Base-by-base conservation (phyloP, 1,284 basidiomycete species). In the Ceratobasidium sp. region DNA sequence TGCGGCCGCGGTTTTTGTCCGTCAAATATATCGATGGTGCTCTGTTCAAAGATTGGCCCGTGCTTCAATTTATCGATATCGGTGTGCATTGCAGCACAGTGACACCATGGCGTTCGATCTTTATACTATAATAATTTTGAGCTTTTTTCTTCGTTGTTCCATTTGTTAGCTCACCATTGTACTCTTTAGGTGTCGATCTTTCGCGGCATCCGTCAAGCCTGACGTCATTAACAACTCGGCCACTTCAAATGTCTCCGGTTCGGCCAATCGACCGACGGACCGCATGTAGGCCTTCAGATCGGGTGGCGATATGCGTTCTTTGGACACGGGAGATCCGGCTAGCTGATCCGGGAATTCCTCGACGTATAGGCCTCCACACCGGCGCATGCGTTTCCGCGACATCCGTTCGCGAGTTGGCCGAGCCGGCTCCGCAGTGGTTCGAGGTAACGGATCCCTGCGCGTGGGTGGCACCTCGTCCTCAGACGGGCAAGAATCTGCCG, bases 181-280 rank as follows among this genome's bases (percentile, higher is more conserved):
- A 13, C 39, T 39, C n/a, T 56, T 55, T 20, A 70, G 53, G 26
- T 70, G 68, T 3, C 51, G 68, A 40, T 70, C 68, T 20, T 70
- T 70, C 5, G 49, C 68, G 2, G 1, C 20, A 53, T 70, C 68
- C 33, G 51, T 70, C 53, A 70, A 2, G 15, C 68, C 68, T n/a
- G 68, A 40, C 13, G 68, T 70, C 68, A 56, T 18, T 9, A 70
- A n/a, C 51, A 70, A 28, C 28, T 70, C 68, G 33, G 68, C 68
- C 1, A 42, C 51, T 20, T 70, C 68, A 20, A 70, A 70, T 9
- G 39, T n/a, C 1, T 56, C 33, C 3, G 51, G 68, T 4, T 56
- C 12, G 5, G 28, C 26, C 51, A 70, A 1, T 2, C 1, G 2
- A 3, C 68, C 68, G 53, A n/a, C 18, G 20, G 51, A 55, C 53